These are phyloP conservation scores for Petunia hybrid DNA, from an alignment of 305 asterid genomes.

Conservation along the genomic window DNA sequence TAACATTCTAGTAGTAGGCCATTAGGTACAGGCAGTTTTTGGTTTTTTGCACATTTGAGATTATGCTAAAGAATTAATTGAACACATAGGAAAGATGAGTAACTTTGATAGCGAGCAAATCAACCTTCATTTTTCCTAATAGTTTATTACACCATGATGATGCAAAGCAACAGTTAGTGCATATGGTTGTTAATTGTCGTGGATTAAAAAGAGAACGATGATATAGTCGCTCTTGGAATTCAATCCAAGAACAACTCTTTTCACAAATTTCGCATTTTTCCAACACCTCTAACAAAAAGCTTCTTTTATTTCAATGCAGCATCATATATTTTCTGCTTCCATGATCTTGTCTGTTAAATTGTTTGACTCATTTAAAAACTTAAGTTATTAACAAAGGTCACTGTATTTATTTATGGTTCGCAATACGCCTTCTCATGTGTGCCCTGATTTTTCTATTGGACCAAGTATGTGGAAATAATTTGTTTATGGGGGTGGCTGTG, in stretches of 20 bases:
- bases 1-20: not conserved
- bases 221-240: not conserved
- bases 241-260: not conserved
- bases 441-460: not conserved
- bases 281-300: not conserved
- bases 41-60: not conserved
- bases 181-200: not conserved
- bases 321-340: too few relatives aligned
- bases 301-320: too few relatives aligned
- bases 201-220: not conserved
- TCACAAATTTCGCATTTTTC: not conserved
- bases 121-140: not conserved
- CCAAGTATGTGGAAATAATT: not conserved
- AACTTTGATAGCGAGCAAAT: not conserved
- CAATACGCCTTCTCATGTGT: too few relatives aligned
- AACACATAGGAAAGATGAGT: not conserved
- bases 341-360: too few relatives aligned
- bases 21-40: not conserved
- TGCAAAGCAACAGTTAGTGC: not conserved
- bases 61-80: not conserved
- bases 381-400: too few relatives aligned
- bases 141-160: not conserved
- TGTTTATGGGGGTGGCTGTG: not conserved
- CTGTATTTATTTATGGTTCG: too few relatives aligned
- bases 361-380: too few relatives aligned